Conservation (phyloP, 192 early-diverging fungal genomes). For the Obelidium mucronatum region DNA sequence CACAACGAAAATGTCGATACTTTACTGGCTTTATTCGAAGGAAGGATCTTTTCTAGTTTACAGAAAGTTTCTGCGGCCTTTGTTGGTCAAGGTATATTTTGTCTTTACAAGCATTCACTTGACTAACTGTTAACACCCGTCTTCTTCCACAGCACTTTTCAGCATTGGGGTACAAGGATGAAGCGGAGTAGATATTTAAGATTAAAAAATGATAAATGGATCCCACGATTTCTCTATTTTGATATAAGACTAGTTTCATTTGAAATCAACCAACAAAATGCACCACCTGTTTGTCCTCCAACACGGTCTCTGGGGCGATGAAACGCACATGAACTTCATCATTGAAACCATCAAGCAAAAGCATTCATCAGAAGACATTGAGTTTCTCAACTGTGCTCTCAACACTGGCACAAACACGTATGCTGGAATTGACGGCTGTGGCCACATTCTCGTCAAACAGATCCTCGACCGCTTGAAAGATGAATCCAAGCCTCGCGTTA, state of each 20-base stretch:
- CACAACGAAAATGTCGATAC: constrained; percentile 51
- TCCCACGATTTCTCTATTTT: too few species aligned
- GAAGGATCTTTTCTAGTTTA: constrained; percentile 55
- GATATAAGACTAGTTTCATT: too few species aligned
- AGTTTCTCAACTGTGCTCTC: constrained; percentile 39
- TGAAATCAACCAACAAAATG: neutral
- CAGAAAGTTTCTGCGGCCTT: constrained; percentile 44
- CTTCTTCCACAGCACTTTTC: neutral
- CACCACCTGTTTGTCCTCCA: constrained; percentile 66
- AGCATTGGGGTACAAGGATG: neutral
- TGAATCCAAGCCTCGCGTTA: constrained; percentile 13
- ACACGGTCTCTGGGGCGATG: constrained; percentile 73
- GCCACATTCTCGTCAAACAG: constrained; percentile 29
- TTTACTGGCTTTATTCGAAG: constrained; percentile 54
- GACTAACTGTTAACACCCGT: neutral
- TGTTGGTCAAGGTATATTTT: constrained; percentile 37
- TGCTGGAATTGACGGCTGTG: constrained; percentile 55
- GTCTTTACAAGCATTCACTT: neutral
- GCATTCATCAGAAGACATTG: neutral
- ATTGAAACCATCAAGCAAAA: constrained; percentile 44
- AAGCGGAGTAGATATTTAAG: neutral
- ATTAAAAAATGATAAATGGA: neutral
- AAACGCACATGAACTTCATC: constrained; percentile 58
- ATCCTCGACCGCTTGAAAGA: constrained; percentile 28
- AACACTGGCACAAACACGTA: constrained; percentile 49